These are phyloP conservation scores for Cytospora piceicola DNA, from an alignment of 2,329 filamentous ascomycete genomes.

Conservation along the genomic window DNA sequence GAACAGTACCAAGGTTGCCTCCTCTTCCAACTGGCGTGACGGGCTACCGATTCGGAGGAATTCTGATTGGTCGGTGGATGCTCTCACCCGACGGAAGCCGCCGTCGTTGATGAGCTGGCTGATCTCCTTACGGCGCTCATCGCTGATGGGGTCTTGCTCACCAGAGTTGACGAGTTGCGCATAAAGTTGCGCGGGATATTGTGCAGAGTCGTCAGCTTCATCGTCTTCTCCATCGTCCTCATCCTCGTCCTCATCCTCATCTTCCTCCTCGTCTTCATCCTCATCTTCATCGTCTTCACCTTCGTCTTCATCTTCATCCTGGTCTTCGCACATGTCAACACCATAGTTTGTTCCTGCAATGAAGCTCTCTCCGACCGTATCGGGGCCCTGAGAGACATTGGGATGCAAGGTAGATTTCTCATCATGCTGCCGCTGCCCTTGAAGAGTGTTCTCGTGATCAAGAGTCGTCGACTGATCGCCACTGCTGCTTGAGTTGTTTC, in stretches of 20 bases:
- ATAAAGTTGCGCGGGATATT: no score
- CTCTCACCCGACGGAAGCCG: slow-evolving; percentile 51
- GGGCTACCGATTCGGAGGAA: slow-evolving; percentile 37
- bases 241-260: not conserved
- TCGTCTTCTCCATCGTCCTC: not conserved
- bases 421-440: slow-evolving; percentile 29
- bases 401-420: slow-evolving; percentile 9
- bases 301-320: not conserved
- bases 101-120: slow-evolving; percentile 51
- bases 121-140: slow-evolving; percentile 45
- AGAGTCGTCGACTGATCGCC: slow-evolving; percentile 17
- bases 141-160: slow-evolving; percentile 37
- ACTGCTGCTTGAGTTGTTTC: slow-evolving; percentile 29
- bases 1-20: slow-evolving; percentile 22
- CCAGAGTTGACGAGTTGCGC: slow-evolving; percentile 17
- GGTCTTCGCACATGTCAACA: slow-evolving; percentile 2
- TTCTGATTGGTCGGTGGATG: slow-evolving; percentile 38
- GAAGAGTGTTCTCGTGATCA: slow-evolving; percentile 5
- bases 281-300: not conserved
- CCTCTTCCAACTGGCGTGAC: slow-evolving; percentile 37
- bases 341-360: slow-evolving; percentile 34
- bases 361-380: slow-evolving; percentile 32
- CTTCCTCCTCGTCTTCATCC: not conserved
- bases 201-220: not conserved
- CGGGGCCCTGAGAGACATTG: slow-evolving; percentile 9